Evolutionary conservation across 1,139 yeast species (phyloP), one percentile per base, ranked within the genome.

Genomic region (Chernovozyma aurita): DNA sequence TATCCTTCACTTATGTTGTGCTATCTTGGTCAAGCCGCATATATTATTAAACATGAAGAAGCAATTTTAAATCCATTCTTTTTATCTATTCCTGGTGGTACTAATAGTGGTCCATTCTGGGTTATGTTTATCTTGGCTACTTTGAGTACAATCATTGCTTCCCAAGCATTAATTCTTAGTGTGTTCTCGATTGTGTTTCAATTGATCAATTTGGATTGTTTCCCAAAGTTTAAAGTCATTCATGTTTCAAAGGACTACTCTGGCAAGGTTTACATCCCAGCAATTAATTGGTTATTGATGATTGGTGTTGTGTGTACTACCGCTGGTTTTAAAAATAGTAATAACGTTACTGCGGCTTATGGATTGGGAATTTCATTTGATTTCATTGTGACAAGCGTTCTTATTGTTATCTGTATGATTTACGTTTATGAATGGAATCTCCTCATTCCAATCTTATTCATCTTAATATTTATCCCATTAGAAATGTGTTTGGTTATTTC

Each of bases 1-100:
- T 76, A 74, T 45, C 78, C 80, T 3, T 60, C 73, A 27, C 54
- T 78, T 46, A 61, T 75, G 47, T 44, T 74, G 24, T 61, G 71
- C 31, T 78, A 78, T 47, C 59, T 77, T 45, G 84, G 84, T 2
- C 83, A 78, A 49, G 76, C 69, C 14, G 80, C 84, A 1, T 74
- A 61, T 44, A 48, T 76, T 34, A 51, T 68, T 4, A 42, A 50
- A 3, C 55, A 70, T 41, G 78, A 80, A 0, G 58, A 57, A 4
- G 63, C 59, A 4, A 48, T 59, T 27, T 41, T 65, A 4, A 68
- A 69, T 39, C 63, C 72, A 4, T 77, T 77, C 47, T 76, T 65
- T 46, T 53, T 57, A 26, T 69, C 78, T 1, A 59, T 75, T 37
- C 81, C 83, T 0, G 80, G 79, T 9, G 70, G 70, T 2, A 45